These are phyloP conservation scores for Quercus phellos DNA, from an alignment of 331 rosid genomes.

Conservation along the genomic window DNA sequence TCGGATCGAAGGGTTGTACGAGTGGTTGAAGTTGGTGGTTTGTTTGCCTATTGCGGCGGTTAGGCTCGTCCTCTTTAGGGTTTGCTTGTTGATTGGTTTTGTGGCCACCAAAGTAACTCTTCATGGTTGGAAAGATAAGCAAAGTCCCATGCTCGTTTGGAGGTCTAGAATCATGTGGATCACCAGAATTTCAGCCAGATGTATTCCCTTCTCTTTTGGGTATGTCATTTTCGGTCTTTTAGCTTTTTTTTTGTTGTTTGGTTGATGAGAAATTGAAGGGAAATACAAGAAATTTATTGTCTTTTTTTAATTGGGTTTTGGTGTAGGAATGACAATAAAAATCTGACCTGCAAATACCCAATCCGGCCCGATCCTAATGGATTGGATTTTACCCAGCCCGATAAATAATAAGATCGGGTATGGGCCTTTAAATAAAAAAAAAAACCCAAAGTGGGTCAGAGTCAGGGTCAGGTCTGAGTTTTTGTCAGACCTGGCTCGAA, in stretches of 20 bases:
- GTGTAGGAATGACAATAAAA: too few species aligned
- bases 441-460: too few species aligned
- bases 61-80: slow-evolving; percentile 62
- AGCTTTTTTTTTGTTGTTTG: background rate
- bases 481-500: too few species aligned
- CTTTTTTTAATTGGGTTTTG: background rate
- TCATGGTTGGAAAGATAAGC: slow-evolving; percentile 69
- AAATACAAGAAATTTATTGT: background rate
- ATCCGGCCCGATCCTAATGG: too few species aligned
- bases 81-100: slow-evolving; percentile 53
- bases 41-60: slow-evolving; percentile 57
- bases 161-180: slow-evolving; percentile 76
- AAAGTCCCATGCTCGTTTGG: slow-evolving; percentile 84
- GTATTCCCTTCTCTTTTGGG: slow-evolving; percentile 92
- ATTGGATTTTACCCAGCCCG: too few species aligned
- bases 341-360: too few species aligned
- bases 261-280: background rate
- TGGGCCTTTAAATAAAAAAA: too few species aligned
- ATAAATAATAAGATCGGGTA: too few species aligned
- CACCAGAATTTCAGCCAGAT: slow-evolving; percentile 69
- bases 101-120: slow-evolving; percentile 69
- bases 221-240: slow-evolving; percentile 5
- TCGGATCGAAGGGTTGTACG: slow-evolving; percentile 51
- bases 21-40: slow-evolving; percentile 52
- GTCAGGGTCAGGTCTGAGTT: too few species aligned